phyloP scores from a whole-genome alignment of 192 early-diverging fungal genomes.

The Mortierella antarctica region DNA sequence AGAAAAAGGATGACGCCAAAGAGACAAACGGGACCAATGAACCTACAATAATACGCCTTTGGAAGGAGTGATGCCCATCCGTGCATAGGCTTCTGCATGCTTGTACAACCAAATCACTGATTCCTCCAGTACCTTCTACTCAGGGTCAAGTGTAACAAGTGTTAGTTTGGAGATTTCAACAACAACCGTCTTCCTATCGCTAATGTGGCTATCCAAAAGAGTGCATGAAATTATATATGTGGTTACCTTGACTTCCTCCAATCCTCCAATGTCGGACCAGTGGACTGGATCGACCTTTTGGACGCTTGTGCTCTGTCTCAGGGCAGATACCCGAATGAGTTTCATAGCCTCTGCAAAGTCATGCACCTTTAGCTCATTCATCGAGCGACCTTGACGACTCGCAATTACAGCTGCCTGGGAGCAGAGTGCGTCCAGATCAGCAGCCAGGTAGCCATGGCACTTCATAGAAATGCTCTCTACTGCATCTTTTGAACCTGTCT shows the following conservation, averaged over 20 bases:
- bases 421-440: constrained; percentile 63
- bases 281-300: constrained; percentile 61
- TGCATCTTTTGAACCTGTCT: not conserved
- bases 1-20: not conserved
- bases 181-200: not conserved
- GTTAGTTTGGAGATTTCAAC: not conserved
- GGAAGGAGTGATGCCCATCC: constrained; percentile 77
- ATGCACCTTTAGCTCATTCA: constrained; percentile 38
- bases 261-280: constrained; percentile 88
- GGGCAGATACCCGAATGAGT: constrained; percentile 39
- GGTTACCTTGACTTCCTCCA: constrained; percentile 73
- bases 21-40: not conserved
- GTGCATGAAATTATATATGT: too few relatives aligned
- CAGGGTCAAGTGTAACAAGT: not conserved
- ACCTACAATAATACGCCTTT: constrained; percentile 85
- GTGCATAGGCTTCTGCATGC: constrained; percentile 68
- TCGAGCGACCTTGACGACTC: constrained; percentile 34
- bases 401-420: constrained; percentile 25
- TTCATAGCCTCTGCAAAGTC: constrained; percentile 58
- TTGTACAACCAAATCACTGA: constrained; percentile 83
- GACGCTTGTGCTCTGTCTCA: constrained; percentile 47
- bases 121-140: constrained; percentile 73
- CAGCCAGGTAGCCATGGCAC: constrained; percentile 67
- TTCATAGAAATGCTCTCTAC: constrained; percentile 40
- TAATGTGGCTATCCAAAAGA: not conserved